Base-by-base conservation (phyloP, 2,329 filamentous ascomycete species). In the Arthrobotrys entomopaga region DNA sequence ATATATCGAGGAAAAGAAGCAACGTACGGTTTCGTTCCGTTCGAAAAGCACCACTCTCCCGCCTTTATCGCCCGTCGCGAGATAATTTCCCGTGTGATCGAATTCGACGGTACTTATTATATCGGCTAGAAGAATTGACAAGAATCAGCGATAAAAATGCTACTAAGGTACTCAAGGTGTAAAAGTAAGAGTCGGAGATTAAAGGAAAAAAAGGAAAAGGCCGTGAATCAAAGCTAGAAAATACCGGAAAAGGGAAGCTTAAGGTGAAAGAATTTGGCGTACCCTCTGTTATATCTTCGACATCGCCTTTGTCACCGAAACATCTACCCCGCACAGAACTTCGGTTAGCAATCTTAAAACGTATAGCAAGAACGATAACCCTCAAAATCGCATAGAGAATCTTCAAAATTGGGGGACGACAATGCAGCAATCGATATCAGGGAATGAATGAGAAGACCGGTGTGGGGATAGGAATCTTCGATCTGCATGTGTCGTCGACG, bases 261-360 rank as follows among this genome's bases (percentile, higher is more conserved):
- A 24, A 24, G 15, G 19, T 46, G n/a, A 46, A 19, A 46, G 13
- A n/a, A 19, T 19, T 46, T 13, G 40, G 53, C 81, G 74, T 85
- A 93, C 92, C 91, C 90, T 97, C 93, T 83, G 93, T 97, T 82
- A 97, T 97, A 83, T 97, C 93, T 83, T 98, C 95, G 78, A 99
- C 94, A 85, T 99, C 95, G 79, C 95, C 95, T 85, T 99, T 99
- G 85, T 99, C 95, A 83, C 95, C 95, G 84, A 99, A 99, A 86
- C 95, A 98, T 86, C 94, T 98, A 80, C 66, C 66, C 73, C 60
- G 66, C 65, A 76, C 65, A 66, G 73, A 56, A 8, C 43, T 65
- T 65, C 71, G 67, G 76, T 65, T 67, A 71, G 63, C 57, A 57
- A 54, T 48, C 16, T 57, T 53, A 56, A 48, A 43, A 65, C 29